A percentile compares a stretch with the other conserved stretches of the same genome.
These are phyloP conservation scores for Antrodiella citrinella DNA, from an alignment of 768 basidiomycete species.

Conservation along the genomic window DNA sequence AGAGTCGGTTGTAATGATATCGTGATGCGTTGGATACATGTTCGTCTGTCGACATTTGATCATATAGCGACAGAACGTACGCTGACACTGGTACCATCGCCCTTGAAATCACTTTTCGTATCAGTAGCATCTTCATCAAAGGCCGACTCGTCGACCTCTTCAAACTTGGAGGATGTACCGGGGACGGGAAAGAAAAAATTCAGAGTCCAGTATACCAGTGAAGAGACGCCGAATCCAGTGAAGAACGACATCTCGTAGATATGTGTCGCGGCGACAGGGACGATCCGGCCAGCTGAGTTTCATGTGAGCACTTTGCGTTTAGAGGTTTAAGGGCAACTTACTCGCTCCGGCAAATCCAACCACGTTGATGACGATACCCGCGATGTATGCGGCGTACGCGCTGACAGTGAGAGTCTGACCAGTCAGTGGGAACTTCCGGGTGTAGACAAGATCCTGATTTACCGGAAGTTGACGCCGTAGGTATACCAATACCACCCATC, in stretches of 20 bases:
- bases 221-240: constrained; percentile 70
- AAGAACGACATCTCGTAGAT: constrained; percentile 78
- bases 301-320: neutral
- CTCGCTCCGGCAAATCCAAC: constrained; percentile 76
- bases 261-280: constrained; percentile 62
- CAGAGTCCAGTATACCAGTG: constrained; percentile 51
- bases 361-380: constrained; percentile 76
- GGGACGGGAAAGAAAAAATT: constrained; percentile 55
- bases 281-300: constrained; percentile 41
- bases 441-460: constrained; percentile 1
- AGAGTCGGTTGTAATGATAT: too few species aligned
- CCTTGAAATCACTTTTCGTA: constrained; percentile 11
- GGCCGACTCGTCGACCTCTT: constrained; percentile 48
- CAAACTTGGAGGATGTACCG: constrained; percentile 38
- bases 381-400: constrained; percentile 58
- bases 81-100: neutral
- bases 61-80: neutral
- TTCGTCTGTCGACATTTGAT: too few species aligned
- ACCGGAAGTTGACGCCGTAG: constrained; percentile 66
- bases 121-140: neutral
- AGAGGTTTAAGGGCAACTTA: constrained; percentile 21
- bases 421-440: neutral
- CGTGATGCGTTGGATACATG: too few species aligned
- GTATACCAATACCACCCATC: constrained; percentile 74
- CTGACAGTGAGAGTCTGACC: too few species aligned